Conservation (phyloP, 2,329 filamentous ascomycete species). For the Sporothrix humicola region DNA sequence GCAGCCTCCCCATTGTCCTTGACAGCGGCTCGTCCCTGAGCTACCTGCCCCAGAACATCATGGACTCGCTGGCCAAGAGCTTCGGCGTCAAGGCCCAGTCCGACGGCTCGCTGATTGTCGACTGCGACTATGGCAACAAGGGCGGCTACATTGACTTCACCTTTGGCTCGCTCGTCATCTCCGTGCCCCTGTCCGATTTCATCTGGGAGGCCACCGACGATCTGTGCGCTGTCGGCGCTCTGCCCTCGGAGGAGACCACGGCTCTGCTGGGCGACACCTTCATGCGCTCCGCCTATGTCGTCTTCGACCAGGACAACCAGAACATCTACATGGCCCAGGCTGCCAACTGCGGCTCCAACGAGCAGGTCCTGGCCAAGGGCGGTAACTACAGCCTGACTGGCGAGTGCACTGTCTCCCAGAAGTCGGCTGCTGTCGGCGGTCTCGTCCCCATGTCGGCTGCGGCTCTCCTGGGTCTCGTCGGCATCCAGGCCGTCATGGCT, state of each 20-base stretch:
- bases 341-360: slow-evolving; percentile 41
- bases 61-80: slow-evolving; percentile 52
- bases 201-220: slow-evolving; percentile 39
- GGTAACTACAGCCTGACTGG: slow-evolving; percentile 37
- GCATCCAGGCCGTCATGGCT: slow-evolving; percentile 23
- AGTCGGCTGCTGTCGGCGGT: slow-evolving; percentile 1
- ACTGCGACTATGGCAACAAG: slow-evolving; percentile 44
- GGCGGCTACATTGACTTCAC: slow-evolving; percentile 48
- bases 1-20: slow-evolving; percentile 57
- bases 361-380: slow-evolving; percentile 36
- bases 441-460: slow-evolving; percentile 1
- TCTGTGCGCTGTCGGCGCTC: slow-evolving; percentile 39
- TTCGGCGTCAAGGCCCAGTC: slow-evolving; percentile 49
- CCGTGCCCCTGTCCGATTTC: slow-evolving; percentile 49
- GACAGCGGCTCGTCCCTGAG: slow-evolving; percentile 72
- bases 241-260: slow-evolving; percentile 32
- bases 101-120: slow-evolving; percentile 38
- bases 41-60: slow-evolving; percentile 65
- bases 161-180: slow-evolving; percentile 48
- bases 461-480: slow-evolving; percentile 28
- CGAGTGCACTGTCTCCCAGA: slow-evolving; percentile 35
- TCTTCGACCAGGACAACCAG: slow-evolving; percentile 41
- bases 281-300: slow-evolving; percentile 40
- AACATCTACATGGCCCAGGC: slow-evolving; percentile 41
- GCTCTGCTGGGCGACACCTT: slow-evolving; percentile 42